These are phyloP conservation scores for Leishmania tarentolae DNA, from an alignment of 208 protist genomes.

Conservation along the genomic window DNA sequence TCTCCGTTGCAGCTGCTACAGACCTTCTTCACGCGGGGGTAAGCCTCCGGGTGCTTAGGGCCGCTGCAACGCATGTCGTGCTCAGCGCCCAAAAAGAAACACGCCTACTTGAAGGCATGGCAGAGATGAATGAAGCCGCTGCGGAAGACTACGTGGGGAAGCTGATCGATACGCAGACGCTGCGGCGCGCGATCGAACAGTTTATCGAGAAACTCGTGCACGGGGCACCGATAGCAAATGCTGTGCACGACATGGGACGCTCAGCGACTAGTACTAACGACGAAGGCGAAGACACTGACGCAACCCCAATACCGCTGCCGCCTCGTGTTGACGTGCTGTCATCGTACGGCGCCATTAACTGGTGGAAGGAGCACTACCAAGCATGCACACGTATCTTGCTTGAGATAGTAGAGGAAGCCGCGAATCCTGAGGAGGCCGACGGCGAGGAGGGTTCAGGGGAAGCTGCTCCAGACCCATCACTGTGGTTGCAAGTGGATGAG, in stretches of 20 bases:
- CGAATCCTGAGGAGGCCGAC: neutral
- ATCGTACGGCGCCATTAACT: slow-evolving; percentile 33
- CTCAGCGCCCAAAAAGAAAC: slow-evolving; percentile 33
- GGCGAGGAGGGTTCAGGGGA: neutral
- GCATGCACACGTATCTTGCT: slow-evolving; percentile 65
- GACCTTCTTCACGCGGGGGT: slow-evolving; percentile 69
- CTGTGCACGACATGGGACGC: neutral
- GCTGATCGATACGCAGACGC: slow-evolving; percentile 36
- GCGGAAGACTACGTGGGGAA: slow-evolving; percentile 33
- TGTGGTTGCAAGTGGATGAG: neutral
- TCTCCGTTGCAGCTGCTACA: slow-evolving; percentile 52
- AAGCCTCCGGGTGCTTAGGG: slow-evolving; percentile 69
- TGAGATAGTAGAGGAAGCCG: slow-evolving; percentile 32
- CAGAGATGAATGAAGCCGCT: slow-evolving; percentile 17
- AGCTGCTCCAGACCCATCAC: neutral
- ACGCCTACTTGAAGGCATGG: slow-evolving; percentile 27
- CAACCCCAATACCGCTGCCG: slow-evolving; percentile 10
- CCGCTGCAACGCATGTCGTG: slow-evolving; percentile 58
- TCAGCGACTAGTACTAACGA: neutral
- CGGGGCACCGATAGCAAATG: slow-evolving; percentile 13
- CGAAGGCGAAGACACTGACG: neutral
- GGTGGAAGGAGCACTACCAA: slow-evolving; percentile 66
- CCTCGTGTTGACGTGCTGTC: slow-evolving; percentile 52
- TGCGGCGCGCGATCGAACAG: slow-evolving; percentile 23
- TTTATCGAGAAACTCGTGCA: slow-evolving; percentile 30